A percentile compares a stretch with the other conserved stretches of the same genome.
phyloP scores from a whole-genome alignment of 108 stramenopile species.

The Stephanodiscus triporus region DNA sequence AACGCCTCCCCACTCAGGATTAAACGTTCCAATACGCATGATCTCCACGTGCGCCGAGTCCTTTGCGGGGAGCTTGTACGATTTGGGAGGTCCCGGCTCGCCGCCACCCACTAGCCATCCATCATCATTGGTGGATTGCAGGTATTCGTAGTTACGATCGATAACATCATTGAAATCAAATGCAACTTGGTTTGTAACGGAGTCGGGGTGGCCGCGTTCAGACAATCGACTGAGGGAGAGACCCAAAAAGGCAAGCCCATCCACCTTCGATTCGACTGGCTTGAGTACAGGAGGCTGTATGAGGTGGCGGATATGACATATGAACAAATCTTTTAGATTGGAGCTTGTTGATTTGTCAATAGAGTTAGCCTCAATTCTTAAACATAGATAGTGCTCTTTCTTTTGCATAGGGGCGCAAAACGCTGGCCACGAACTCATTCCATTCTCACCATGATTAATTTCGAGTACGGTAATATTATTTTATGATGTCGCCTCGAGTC shows the following conservation, averaged over 20 bases:
- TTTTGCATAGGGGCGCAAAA: no score
- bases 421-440: no score
- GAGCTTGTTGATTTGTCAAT: no score
- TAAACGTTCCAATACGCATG: slow-evolving; percentile 86
- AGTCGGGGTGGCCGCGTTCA: slow-evolving; percentile 69
- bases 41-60: slow-evolving; percentile 90
- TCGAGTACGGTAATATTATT: no score
- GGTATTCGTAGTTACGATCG: slow-evolving; percentile 72
- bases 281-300: slow-evolving; percentile 84
- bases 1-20: slow-evolving; percentile 83
- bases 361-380: no score
- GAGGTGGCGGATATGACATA: not conserved
- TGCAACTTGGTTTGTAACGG: slow-evolving; percentile 76
- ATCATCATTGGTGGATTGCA: slow-evolving; percentile 83
- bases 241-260: slow-evolving; percentile 88
- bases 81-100: slow-evolving; percentile 79
- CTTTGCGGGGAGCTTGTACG: slow-evolving; percentile 81
- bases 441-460: no score
- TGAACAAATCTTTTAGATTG: no score
- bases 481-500: no score
- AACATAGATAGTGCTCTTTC: no score
- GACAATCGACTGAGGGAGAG: slow-evolving; percentile 72
- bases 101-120: slow-evolving; percentile 93
- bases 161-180: slow-evolving; percentile 82
- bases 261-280: slow-evolving; percentile 72